Base-by-base conservation (phyloP, 768 basidiomycete genomes). In the Naganishia randhawae region DNA sequence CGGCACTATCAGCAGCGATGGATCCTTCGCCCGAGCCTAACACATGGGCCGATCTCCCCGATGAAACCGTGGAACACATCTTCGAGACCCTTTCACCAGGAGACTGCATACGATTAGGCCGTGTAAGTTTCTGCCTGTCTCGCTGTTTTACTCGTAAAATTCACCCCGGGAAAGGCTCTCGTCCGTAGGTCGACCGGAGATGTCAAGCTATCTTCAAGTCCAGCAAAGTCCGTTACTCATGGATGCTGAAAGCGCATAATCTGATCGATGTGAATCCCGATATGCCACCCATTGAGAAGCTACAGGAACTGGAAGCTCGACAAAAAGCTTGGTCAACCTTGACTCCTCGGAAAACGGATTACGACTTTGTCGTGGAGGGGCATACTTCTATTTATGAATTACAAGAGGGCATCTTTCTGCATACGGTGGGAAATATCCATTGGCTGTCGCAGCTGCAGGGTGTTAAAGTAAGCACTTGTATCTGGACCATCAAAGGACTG, bases 371-470 rank as follows among this genome's bases (percentile, higher is more conserved):
- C 14, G 57, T 61, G n/a, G 57, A 66, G 29, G 78, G 78, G 6
- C 71, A 61, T 32, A 75, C 73, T 22, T 73, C 74, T 0, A 73
- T 79, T 17, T 79, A 79, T 54, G 78, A 79, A 65, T 62, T 77
- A 17, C 78, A 79, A 65, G 78, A 79, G 54, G 76, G 78, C 17
- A 72, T 79, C 0, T 79, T 79, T 50, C 63, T 79, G 54, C 57
- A 61, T 29, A 61, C 57, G 11, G 57, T 25, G 37, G 57, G 57
- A 13, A 41, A 61, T 17, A 61, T 61, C 39, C 37, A 41, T 25
- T 41, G 37, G 57, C 17, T 61, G 1, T 37, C 22, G 22, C 57
- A 61, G 39, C 1, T 61, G 57, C 57, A 39, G 29, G 57, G 57
- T 22, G 57, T 61, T 39, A 61, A 61, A 39, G 57, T 61, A 41